Percentiles rank a stretch among this genome's conserved stretches.
phyloP scores from a whole-genome alignment of 1,284 basidiomycete genomes.

The Cystobasidium pallidum region DNA sequence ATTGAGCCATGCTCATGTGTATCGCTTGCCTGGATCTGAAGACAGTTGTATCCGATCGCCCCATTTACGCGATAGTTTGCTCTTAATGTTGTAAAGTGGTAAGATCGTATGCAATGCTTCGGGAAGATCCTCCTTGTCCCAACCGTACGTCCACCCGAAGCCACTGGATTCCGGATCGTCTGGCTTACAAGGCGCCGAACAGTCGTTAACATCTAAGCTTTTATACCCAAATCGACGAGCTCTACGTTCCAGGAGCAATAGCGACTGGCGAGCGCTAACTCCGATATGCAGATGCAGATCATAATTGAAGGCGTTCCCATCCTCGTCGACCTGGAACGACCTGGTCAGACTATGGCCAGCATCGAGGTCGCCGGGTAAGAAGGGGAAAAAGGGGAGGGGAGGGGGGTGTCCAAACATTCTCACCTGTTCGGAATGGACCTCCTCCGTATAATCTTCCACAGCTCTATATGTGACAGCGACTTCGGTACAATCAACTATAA shows the following conservation, averaged over 20 bases:
- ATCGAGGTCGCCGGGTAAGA: too few species aligned
- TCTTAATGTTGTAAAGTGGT: background rate
- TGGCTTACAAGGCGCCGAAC: background rate
- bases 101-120: background rate
- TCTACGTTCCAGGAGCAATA: conserved; percentile 24
- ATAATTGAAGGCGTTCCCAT: background rate
- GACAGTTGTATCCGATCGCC: background rate
- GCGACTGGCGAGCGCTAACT: background rate
- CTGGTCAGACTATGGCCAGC: background rate
- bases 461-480: conserved; percentile 15
- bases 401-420: too few species aligned
- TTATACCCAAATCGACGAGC: conserved; percentile 30
- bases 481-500: conserved; percentile 11
- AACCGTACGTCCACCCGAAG: conserved; percentile 4
- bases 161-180: background rate
- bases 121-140: background rate
- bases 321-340: background rate
- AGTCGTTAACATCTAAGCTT: background rate
- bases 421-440: background rate
- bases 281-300: conserved; percentile 29
- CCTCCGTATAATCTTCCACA: conserved; percentile 6
- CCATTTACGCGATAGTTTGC: background rate
- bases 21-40: conserved; percentile 10
- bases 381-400: too few species aligned
- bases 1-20: background rate